A percentile compares a stretch with the other conserved stretches of the same genome.
phyloP scores from a whole-genome alignment of 148 eudicot genomes.

The Nepenthes gracilis region DNA sequence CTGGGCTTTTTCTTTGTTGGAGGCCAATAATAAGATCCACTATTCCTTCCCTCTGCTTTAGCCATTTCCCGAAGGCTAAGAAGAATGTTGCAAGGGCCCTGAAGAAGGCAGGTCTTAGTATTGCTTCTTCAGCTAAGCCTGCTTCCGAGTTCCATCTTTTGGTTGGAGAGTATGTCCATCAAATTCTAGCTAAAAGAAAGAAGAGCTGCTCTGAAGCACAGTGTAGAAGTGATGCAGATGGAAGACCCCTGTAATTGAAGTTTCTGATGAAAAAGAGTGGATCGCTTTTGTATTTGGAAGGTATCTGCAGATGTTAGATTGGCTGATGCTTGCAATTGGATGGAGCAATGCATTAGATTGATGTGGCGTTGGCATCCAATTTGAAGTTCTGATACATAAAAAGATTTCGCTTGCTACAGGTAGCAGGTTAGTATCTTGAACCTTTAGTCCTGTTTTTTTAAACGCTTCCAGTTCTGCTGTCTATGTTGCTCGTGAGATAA shows the following conservation, averaged over 20 bases:
- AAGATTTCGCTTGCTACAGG: too few species aligned
- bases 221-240: background rate
- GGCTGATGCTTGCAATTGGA: too few species aligned
- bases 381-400: too few species aligned
- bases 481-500: too few species aligned
- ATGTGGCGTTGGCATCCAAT: too few species aligned
- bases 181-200: conserved; percentile 52
- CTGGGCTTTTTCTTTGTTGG: conserved; percentile 34
- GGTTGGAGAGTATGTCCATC: conserved; percentile 38
- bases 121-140: conserved; percentile 26
- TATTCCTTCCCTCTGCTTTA: conserved; percentile 37
- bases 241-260: background rate
- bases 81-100: conserved; percentile 25
- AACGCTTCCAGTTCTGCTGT: too few species aligned
- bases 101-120: conserved; percentile 47
- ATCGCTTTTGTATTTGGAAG: too few species aligned
- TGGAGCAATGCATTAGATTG: too few species aligned
- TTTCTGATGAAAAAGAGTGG: background rate
- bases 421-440: too few species aligned
- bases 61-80: conserved; percentile 25
- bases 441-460: too few species aligned
- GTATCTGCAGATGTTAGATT: too few species aligned
- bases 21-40: conserved; percentile 45
- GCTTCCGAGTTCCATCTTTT: conserved; percentile 50
- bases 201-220: conserved; percentile 20